Evolutionary conservation across 305 asterid species (phyloP).

Genomic region (Withania somnifera): DNA sequence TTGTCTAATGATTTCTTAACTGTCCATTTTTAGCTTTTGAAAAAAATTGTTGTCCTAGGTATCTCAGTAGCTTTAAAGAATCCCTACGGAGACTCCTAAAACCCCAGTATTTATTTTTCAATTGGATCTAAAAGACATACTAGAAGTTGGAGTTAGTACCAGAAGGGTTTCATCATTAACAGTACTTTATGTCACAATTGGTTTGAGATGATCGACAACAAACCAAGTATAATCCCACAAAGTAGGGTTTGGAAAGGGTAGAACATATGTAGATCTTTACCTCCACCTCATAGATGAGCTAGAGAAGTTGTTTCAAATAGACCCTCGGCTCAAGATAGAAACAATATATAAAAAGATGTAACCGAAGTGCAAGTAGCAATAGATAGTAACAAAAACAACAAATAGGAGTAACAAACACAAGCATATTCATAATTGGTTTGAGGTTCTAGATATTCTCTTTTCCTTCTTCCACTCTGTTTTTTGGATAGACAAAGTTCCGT

Average conservation of each 20-base stretch:
- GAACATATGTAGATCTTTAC: no score
- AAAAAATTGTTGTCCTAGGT: background rate
- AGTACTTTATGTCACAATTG: background rate
- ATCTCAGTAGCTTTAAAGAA: background rate
- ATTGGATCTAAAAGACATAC: background rate
- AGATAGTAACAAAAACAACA: no score
- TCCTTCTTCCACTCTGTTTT: background rate
- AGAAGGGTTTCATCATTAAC: background rate
- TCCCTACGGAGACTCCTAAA: background rate
- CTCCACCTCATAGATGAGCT: no score
- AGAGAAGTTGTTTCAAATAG: no score
- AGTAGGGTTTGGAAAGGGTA: no score
- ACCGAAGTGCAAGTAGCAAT: no score
- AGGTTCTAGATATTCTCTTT: background rate
- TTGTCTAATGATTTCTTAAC: background rate
- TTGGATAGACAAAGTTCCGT: background rate
- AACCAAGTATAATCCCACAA: no score
- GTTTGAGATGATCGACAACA: no score
- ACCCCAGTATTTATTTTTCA: background rate
- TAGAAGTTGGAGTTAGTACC: background rate
- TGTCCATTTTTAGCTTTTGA: background rate
- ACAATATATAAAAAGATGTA: no score
- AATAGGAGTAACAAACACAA: no score
- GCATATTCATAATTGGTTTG: no score
- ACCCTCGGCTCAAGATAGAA: no score